Base-by-base conservation (phyloP, 495 filamentous ascomycete genomes). In the Pyrenula aspistea region DNA sequence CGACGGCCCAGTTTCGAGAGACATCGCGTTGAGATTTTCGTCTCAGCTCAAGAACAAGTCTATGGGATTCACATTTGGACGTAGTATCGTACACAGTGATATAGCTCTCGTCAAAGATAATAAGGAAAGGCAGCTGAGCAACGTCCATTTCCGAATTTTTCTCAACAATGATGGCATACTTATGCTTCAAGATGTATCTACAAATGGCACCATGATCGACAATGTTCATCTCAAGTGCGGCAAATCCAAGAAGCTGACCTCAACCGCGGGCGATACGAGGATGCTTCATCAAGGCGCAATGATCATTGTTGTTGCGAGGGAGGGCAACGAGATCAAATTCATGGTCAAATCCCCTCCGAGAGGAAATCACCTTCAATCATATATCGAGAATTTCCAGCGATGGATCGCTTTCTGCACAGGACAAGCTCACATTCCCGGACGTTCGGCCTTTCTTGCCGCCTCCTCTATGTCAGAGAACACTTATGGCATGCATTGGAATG, bases 151-250 rank as follows among this genome's bases (percentile, higher is more conserved):
- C 66, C 83, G 89, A 31, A 95, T 98, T 56, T 94, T 84, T 63
- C 70, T 95, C 54, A 97, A 89, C 56, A 70, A 80, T 2, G 78
- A 86, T 51, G 87, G 82, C 11, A 82, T 86, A 49, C 73, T 96
- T 61, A 95, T 98, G 91, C 69, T 97, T 2, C 83, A 95, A 66
- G 93, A 98, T 60, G 77, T 79, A 55, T 97, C 93, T 0, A 95
- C 90, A 0, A 97, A 96, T 60, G 93, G 93, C 22, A 97, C 94
- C 4, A 68, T 88, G 36, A 90, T 98, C 52, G 91, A 95, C 67
- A 72, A 79, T 22, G 68, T 68, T 22, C 73, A 82, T 19, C 75
- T 95, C 1, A 76, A 68, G 56, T 59, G 61, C 42, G 59, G 59
- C 31, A 80, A 80, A 61, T 70, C 60, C 21, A 62, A 72, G 22